These are phyloP conservation scores for Dichotomocladium elegans DNA, from an alignment of 371 early-diverging fungal species.

Conservation along the genomic window DNA sequence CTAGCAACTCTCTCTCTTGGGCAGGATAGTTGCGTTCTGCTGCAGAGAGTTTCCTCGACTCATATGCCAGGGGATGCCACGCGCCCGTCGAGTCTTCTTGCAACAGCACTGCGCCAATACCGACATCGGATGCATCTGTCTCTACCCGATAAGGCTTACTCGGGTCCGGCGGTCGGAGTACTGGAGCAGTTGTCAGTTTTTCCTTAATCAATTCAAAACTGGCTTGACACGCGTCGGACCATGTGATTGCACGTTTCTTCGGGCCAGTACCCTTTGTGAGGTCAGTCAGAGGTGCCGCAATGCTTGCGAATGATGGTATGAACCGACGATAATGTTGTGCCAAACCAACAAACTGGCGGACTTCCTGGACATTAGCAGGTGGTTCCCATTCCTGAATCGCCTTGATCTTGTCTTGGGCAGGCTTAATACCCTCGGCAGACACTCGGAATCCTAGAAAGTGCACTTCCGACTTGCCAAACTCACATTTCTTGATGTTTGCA, in stretches of 20 bases:
- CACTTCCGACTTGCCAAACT: slow-evolving; percentile 27
- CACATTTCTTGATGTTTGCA: slow-evolving; percentile 49
- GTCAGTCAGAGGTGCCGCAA: background rate
- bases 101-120: slow-evolving; percentile 22
- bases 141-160: slow-evolving; percentile 6
- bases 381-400: slow-evolving; percentile 25
- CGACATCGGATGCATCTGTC: slow-evolving; percentile 3
- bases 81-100: slow-evolving; percentile 30
- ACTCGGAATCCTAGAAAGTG: slow-evolving; percentile 39
- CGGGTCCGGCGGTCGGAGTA: slow-evolving; percentile 14
- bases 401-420: slow-evolving; percentile 22
- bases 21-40: slow-evolving; percentile 24
- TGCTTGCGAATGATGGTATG: background rate
- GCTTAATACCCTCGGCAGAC: slow-evolving; percentile 19
- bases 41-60: slow-evolving; percentile 22
- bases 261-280: slow-evolving; percentile 5
- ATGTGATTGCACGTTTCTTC: slow-evolving; percentile 1
- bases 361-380: slow-evolving; percentile 31
- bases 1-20: slow-evolving; percentile 37
- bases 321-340: slow-evolving; percentile 14
- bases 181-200: background rate
- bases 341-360: slow-evolving; percentile 31
- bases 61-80: slow-evolving; percentile 31
- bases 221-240: background rate
- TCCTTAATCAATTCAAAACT: slow-evolving; percentile 12